Evolutionary conservation across 306 rosid species (phyloP).

Genomic region (Lathyrus aphaca): DNA sequence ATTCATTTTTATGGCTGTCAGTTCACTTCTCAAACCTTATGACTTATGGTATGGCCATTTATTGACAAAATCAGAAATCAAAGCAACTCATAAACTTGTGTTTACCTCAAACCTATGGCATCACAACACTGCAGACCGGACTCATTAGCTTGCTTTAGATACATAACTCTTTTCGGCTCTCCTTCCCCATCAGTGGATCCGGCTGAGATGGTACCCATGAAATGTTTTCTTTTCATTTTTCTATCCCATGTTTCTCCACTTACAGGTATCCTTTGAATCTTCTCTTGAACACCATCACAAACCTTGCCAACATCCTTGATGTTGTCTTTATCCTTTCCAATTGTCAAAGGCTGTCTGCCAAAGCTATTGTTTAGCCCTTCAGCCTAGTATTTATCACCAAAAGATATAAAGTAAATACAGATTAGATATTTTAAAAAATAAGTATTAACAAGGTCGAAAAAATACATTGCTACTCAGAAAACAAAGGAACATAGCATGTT

Average conservation of each 20-base stretch:
- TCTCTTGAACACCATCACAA: conserved; percentile 74
- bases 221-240: conserved; percentile 79
- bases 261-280: conserved; percentile 69
- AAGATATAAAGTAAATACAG: conserved; percentile 11
- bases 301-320: conserved; percentile 61
- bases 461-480: conserved; percentile 11
- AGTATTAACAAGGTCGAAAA: neutral
- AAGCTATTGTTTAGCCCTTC: conserved; percentile 60
- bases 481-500: conserved; percentile 15
- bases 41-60: conserved; percentile 6
- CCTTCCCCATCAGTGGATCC: conserved; percentile 71
- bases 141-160: conserved; percentile 63
- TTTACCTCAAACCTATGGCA: conserved; percentile 72
- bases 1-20: conserved; percentile 24
- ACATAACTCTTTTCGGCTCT: conserved; percentile 62
- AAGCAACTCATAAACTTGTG: conserved; percentile 19
- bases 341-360: conserved; percentile 57
- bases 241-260: conserved; percentile 78
- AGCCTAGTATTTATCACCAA: conserved; percentile 54
- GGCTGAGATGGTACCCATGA: conserved; percentile 57
- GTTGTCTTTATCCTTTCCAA: conserved; percentile 68
- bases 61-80: conserved; percentile 22
- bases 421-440: neutral
- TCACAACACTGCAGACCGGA: conserved; percentile 55
- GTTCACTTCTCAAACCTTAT: conserved; percentile 7